Base-by-base conservation (phyloP, 2,329 filamentous ascomycete species). In the Ophiocordyceps australis region DNA sequence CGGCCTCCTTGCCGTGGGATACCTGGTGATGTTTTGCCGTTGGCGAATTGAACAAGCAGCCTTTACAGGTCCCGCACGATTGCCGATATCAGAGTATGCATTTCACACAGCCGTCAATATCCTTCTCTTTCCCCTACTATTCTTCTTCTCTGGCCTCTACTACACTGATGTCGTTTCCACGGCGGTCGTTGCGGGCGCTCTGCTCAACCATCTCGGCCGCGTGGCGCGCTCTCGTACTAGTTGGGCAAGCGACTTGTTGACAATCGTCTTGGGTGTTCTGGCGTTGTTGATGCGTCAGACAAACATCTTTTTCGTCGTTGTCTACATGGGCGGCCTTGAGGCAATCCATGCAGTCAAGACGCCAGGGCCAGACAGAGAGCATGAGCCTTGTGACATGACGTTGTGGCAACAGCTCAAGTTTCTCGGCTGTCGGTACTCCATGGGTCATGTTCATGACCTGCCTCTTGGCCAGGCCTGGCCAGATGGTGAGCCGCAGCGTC, bases 101-200 rank as follows among this genome's bases (percentile, higher is more conserved):
- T 43, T 64, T 15, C 69, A 81, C 37, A 72, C 69, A 0, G 77
- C 75, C 3, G 42, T 89, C 36, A 93, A 94, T 36, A 67, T 92
- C 21, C 71, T 71, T 12, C 57, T 93, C 0, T 94, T 95, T 33
- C 89, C 89, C 0, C 69, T 85, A 1, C 48, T 98, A 1, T 94
- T 93, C 59, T 98, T 98, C 62, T 98, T 98, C 50, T 89, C 82
- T 0, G 83, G 71, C 0, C 57, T 98, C 7, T 98, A 92, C 49
- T 98, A 98, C 47, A 98, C 89, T 0, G 89, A 98, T 47, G 65
- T 94, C 3, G 61, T 79, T 26, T 91, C 86, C 0, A 79, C 83
- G 0, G 57, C 79, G 7, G 62, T 72, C 2, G 80, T 94, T 0
- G 52, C 94, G 7, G 45, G 70, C 3, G 68, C 71, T 1, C 89